Evolutionary conservation across 371 early-diverging fungal species (phyloP), one percentile per base, ranked within the genome.

Genomic region (Mucor piriformis): DNA sequence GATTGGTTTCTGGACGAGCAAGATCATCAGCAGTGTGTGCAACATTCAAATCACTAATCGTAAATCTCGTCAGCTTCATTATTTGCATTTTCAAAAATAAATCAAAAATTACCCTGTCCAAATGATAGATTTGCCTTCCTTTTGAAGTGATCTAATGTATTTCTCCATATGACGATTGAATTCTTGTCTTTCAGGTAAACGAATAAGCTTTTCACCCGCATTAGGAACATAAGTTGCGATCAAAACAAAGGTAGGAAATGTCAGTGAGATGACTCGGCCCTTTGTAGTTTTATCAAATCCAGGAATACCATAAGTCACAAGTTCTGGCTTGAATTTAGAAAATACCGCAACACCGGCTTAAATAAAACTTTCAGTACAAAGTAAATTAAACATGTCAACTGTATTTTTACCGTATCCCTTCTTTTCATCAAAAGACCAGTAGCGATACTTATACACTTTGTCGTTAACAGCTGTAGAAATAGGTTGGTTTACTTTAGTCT

Each of bases 161-260:
- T 79, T 77, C 56, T 82, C 79, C 85, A 96, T 88, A 25, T 73
- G 73, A 10, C 53, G 64, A 66, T 91, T 91, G 79, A 88, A 95
- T 16, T 82, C 72, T 54, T 79, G 79, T 33, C 90, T 80, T 44
- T 80, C 77, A 18, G 75, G 80, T 35, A 94, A 79, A 11, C 88
- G 67, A 25, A 86, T 84, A 0, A 95, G 77, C 46, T 88, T 83
- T 27, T 82, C 80, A 16, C 93, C 93, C 0, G 95, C 90, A 54
- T 94, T 95, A 42, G 91, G 91, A 13, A 93, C 88, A 72, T 95
- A 93, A 66, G 86, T 83, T 0, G 83, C 85, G 23, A 95, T 83
- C 46, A 95, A 50, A n/a, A 73, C 83, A 59, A 90, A 86, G 0
- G 74, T 61, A 5, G 77, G 75, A 63, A 85, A 94, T 51, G 89